Conservation (phyloP, 2,329 filamentous ascomycete genomes). For the Aspergillus eucalypticola region DNA sequence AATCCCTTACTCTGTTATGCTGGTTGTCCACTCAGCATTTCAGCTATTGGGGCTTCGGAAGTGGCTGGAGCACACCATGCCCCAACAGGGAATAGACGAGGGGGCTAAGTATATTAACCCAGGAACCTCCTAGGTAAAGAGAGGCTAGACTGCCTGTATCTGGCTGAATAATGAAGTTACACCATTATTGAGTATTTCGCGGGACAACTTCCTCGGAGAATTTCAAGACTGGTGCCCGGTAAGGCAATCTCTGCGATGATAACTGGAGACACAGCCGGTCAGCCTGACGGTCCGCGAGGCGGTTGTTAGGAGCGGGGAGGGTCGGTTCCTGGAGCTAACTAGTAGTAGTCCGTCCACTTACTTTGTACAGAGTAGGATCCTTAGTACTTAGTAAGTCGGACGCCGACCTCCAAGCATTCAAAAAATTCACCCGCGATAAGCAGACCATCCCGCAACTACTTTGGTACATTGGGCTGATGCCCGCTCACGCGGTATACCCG, state of each 20-base stretch:
- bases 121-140: background rate
- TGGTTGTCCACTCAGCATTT: background rate
- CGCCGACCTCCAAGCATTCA: background rate
- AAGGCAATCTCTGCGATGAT: background rate
- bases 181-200: background rate
- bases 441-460: background rate
- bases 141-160: background rate
- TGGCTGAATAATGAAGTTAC: background rate
- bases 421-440: background rate
- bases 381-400: background rate
- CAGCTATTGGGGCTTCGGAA: background rate
- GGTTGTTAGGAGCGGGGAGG: too few species aligned
- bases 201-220: background rate
- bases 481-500: background rate
- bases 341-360: background rate
- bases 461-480: too few species aligned
- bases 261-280: background rate
- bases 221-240: background rate
- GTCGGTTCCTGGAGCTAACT: background rate
- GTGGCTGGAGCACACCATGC: constrained; percentile 1
- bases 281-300: background rate
- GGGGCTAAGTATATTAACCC: background rate
- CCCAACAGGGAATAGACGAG: background rate
- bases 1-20: background rate
- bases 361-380: too few species aligned